Conservation (phyloP, 805 yeast genomes). For the Pichia manshurica region DNA sequence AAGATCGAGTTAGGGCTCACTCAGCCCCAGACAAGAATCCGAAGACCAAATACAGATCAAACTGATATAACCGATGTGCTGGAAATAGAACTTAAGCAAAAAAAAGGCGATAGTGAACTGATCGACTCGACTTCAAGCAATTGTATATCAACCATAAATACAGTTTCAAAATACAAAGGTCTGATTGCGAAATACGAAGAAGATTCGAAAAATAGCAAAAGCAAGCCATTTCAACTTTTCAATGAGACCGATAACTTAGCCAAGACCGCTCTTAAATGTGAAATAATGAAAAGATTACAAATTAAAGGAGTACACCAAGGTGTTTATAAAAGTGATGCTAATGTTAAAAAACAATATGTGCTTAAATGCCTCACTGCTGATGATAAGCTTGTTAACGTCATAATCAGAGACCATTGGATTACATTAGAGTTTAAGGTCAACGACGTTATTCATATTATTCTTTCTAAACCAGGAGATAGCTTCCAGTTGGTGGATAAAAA, state of each 20-base stretch:
- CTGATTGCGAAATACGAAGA: conserved; percentile 1
- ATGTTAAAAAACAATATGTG: conserved; percentile 42
- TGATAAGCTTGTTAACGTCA: conserved; percentile 33
- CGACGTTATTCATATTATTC: conserved; percentile 60
- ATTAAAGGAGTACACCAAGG: conserved; percentile 32
- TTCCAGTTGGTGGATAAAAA: conserved; percentile 48
- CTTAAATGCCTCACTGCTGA: conserved; percentile 43
- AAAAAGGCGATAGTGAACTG: not conserved
- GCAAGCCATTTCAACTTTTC: conserved; percentile 6
- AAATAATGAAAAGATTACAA: conserved; percentile 45
- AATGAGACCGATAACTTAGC: conserved; percentile 27
- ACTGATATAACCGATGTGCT: not conserved
- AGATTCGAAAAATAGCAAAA: conserved; percentile 3
- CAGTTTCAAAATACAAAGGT: conserved; percentile 9
- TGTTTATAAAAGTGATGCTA: conserved; percentile 28
- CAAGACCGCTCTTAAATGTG: conserved; percentile 39
- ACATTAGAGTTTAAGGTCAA: conserved; percentile 40
- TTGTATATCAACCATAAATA: conserved; percentile 10
- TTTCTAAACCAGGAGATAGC: conserved; percentile 27
- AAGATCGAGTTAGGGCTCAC: conserved; percentile 7
- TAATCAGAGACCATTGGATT: conserved; percentile 59
- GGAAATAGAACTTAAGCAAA: not conserved
- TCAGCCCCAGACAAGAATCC: not conserved
- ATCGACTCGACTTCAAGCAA: conserved; percentile 18
- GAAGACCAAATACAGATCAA: conserved; percentile 9